Percentiles rank a stretch among this genome's conserved stretches.
These are phyloP conservation scores for Calonectria montana DNA, from an alignment of 2,329 filamentous ascomycete genomes.

Conservation along the genomic window DNA sequence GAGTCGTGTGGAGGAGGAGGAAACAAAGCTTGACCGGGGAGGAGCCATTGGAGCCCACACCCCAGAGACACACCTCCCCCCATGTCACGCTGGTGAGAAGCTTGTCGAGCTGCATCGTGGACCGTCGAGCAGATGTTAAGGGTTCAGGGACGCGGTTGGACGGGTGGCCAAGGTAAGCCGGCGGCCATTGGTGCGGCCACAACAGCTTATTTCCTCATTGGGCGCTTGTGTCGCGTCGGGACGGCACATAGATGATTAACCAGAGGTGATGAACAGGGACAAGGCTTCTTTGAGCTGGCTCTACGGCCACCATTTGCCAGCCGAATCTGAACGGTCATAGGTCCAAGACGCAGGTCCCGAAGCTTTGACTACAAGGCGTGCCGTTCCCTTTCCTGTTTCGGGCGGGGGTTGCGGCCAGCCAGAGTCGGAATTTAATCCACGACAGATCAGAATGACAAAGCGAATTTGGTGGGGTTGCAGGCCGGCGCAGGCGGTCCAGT, in stretches of 20 bases:
- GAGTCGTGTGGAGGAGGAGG: conserved; percentile 35
- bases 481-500: neutral
- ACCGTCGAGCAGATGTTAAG: conserved; percentile 25
- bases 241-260: neutral
- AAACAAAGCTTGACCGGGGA: conserved; percentile 16
- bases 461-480: conserved; percentile 8
- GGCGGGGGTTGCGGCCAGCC: conserved; percentile 34
- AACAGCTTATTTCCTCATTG: conserved; percentile 44
- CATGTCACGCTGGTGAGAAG: neutral
- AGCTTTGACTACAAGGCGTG: conserved; percentile 46
- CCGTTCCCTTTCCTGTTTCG: conserved; percentile 47
- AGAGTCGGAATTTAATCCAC: conserved; percentile 26
- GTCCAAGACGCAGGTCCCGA: conserved; percentile 40
- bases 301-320: conserved; percentile 7
- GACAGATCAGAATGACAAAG: conserved; percentile 10
- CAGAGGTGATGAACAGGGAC: neutral
- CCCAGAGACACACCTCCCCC: neutral
- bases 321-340: conserved; percentile 13
- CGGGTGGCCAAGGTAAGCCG: neutral
- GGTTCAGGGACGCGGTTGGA: neutral
- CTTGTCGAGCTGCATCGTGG: conserved; percentile 22
- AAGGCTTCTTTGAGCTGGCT: conserved; percentile 7
- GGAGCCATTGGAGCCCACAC: neutral
- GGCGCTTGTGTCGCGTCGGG: conserved; percentile 37
- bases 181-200: conserved; percentile 20